A percentile compares a stretch with the other conserved stretches of the same genome.
phyloP scores from a whole-genome alignment of 1,284 basidiomycete species.

The Ceratobasidium sp. region DNA sequence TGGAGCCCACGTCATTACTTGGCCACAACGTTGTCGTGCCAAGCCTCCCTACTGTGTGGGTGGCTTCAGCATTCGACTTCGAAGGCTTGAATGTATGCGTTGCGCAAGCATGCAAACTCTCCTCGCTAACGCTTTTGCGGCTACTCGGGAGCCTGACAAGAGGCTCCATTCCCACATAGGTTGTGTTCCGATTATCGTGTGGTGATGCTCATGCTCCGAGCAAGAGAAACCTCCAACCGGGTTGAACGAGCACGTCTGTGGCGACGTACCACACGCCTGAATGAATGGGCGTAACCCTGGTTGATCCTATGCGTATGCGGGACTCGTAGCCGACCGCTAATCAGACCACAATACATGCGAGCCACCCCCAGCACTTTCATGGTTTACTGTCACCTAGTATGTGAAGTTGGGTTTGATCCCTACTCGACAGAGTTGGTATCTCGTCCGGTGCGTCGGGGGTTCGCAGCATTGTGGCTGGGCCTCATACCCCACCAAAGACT shows the following conservation, averaged over 20 bases:
- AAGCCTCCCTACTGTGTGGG: conserved; percentile 28
- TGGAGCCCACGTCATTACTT: no score
- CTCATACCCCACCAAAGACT: no score
- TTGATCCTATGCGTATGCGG: conserved; percentile 1
- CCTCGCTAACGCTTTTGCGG: conserved; percentile 1
- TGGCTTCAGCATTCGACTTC: conserved; percentile 1
- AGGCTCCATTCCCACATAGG: conserved; percentile 17
- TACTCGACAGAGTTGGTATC: conserved; percentile 18
- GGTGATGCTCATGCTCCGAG: neutral
- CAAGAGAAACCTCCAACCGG: neutral
- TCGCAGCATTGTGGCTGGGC: no score
- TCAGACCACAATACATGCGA: conserved; percentile 10
- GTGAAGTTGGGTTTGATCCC: conserved; percentile 8
- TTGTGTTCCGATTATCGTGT: conserved; percentile 14
- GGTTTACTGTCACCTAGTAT: neutral
- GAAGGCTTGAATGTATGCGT: conserved; percentile 1
- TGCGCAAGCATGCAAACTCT: conserved; percentile 13
- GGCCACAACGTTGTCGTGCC: no score
- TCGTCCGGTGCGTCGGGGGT: neutral
- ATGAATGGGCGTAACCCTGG: neutral
- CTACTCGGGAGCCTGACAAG: conserved; percentile 21
- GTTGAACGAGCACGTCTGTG: neutral
- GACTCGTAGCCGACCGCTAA: conserved; percentile 29
- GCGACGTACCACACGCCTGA: conserved; percentile 5
- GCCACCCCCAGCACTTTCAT: conserved; percentile 2